A percentile compares a stretch with the other conserved stretches of the same genome.
Conservation (phyloP, 2,329 filamentous ascomycete genomes). For the Fusarium aywerte region DNA sequence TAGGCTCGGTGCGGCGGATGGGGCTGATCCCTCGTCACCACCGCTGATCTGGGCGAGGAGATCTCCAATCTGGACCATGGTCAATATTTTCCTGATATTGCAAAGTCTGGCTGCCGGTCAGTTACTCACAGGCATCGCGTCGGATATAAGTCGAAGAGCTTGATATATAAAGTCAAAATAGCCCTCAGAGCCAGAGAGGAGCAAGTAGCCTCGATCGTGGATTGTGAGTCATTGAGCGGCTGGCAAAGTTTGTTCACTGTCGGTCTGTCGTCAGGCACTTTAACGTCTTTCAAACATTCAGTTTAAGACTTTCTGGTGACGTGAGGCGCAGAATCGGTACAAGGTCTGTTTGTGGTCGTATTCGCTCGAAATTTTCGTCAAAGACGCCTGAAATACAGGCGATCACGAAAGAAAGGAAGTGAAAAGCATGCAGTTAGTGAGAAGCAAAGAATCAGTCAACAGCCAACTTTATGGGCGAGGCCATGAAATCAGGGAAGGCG, state of each 20-base stretch:
- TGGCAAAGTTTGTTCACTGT: slow-evolving; percentile 27
- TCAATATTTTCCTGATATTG: slow-evolving; percentile 36
- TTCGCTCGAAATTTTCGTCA: slow-evolving; percentile 37
- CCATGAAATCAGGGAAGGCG: slow-evolving; percentile 42
- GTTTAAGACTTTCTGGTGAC: slow-evolving; percentile 27
- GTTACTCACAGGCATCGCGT: slow-evolving; percentile 49
- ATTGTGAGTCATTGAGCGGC: slow-evolving; percentile 47
- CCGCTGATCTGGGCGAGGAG: slow-evolving; percentile 67
- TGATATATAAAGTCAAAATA: slow-evolving; percentile 10
- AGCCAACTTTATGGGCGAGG: slow-evolving; percentile 44
- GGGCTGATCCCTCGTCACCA: slow-evolving; percentile 59
- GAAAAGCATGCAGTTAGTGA: slow-evolving; percentile 39
- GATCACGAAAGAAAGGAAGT: slow-evolving; percentile 40
- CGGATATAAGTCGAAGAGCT: slow-evolving; percentile 23
- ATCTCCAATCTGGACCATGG: slow-evolving; percentile 50
- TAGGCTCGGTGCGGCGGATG: slow-evolving; percentile 48
- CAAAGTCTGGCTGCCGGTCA: not conserved
- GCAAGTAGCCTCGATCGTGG: slow-evolving; percentile 36
- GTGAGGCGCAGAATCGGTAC: slow-evolving; percentile 42
- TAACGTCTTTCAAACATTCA: slow-evolving; percentile 32
- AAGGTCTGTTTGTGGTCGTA: slow-evolving; percentile 34
- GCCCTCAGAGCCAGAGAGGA: slow-evolving; percentile 39
- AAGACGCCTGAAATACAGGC: slow-evolving; percentile 35
- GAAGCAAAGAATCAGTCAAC: slow-evolving; percentile 43
- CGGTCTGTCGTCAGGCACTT: slow-evolving; percentile 39